phyloP scores from a whole-genome alignment of 208 protist genomes.

The Wallacemonas sp. region DNA sequence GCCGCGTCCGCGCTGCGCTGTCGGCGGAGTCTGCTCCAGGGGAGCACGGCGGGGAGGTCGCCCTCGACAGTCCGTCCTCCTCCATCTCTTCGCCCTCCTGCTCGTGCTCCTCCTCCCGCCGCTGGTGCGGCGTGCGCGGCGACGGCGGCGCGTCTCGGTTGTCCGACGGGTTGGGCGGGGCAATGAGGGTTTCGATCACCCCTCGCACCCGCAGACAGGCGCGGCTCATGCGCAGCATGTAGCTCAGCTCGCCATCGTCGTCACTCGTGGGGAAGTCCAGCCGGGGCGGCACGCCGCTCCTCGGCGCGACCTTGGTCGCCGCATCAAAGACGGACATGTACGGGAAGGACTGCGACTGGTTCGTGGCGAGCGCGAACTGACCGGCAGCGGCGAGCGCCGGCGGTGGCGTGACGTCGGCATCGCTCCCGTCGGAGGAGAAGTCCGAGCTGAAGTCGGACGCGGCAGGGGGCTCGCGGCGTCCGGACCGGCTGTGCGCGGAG shows the following conservation, averaged over 20 bases:
- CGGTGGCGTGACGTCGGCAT: neutral
- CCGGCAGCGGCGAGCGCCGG: neutral
- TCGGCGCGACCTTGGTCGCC: slow-evolving; percentile 9
- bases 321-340: slow-evolving; percentile 17
- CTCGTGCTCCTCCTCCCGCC: neutral
- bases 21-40: no score
- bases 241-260: slow-evolving; percentile 60
- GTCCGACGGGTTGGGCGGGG: neutral
- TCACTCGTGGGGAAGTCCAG: slow-evolving; percentile 75
- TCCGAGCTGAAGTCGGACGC: neutral
- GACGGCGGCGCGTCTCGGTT: neutral
- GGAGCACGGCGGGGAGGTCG: no score
- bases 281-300: slow-evolving; percentile 50
- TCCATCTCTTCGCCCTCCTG: neutral
- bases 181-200: slow-evolving; percentile 30
- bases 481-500: slow-evolving; percentile 20
- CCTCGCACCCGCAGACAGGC: slow-evolving; percentile 44
- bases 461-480: neutral
- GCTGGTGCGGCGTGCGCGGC: neutral
- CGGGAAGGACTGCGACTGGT: slow-evolving; percentile 18
- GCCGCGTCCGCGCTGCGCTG: neutral
- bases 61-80: no score
- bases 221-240: slow-evolving; percentile 49
- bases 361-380: neutral
- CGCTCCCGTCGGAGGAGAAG: neutral